phyloP scores from a whole-genome alignment of 768 basidiomycete genomes.

The Podaxis sp. region DNA sequence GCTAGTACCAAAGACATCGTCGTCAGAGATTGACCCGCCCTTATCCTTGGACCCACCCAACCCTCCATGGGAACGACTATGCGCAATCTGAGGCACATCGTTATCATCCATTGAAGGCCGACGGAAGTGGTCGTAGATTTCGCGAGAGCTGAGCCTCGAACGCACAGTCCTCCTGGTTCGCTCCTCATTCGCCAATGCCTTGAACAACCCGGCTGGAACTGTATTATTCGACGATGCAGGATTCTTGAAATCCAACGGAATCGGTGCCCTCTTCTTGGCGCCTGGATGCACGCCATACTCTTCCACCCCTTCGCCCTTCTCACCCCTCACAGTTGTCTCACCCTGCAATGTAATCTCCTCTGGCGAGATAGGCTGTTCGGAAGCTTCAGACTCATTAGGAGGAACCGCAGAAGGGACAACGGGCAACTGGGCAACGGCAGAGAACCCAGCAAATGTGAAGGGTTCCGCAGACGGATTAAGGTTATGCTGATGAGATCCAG shows the following conservation, averaged over 20 bases:
- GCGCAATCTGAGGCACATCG: conserved; percentile 67
- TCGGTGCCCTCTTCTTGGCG: conserved; percentile 64
- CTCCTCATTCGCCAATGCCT: conserved; percentile 62
- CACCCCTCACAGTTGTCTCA: conserved; percentile 3
- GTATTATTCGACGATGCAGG: conserved; percentile 56
- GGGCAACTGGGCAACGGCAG: conserved; percentile 37
- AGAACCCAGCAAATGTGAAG: conserved; percentile 70
- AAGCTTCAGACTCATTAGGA: conserved; percentile 5
- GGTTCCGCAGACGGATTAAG: conserved; percentile 53
- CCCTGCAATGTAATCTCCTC: conserved; percentile 17
- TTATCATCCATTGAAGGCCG: conserved; percentile 79
- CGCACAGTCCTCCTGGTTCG: conserved; percentile 70
- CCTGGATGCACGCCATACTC: conserved; percentile 21
- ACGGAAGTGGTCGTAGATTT: conserved; percentile 66
- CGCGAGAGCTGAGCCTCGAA: conserved; percentile 73
- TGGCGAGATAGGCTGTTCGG: conserved; percentile 2
- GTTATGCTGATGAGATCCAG: conserved; percentile 21
- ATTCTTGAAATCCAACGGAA: conserved; percentile 72
- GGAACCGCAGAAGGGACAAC: conserved; percentile 24
- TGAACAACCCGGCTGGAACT: conserved; percentile 84
- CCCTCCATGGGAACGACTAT: conserved; percentile 44
- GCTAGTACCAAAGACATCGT: conserved; percentile 36
- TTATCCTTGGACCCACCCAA: conserved; percentile 52
- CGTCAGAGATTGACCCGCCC: conserved; percentile 21
- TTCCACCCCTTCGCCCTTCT: conserved; percentile 16